Evolutionary conservation across 2,329 filamentous ascomycete species (phyloP).

Genomic region (Spiromastix sp.): DNA sequence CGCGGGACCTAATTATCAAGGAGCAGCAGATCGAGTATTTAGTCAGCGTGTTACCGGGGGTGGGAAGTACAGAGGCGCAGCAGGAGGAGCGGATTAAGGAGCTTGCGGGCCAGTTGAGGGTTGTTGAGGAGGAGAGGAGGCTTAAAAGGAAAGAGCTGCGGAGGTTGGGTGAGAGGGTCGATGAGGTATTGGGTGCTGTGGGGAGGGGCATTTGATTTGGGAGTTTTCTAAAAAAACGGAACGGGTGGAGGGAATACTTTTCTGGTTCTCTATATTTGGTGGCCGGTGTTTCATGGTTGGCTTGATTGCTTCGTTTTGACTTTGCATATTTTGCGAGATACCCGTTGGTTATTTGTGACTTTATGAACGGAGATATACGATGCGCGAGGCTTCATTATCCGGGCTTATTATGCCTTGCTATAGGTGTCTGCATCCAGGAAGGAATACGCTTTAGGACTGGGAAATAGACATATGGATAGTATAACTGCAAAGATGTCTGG

Average conservation of each 20-base stretch:
- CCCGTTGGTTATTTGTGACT: neutral
- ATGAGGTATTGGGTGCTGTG: conserved; percentile 32
- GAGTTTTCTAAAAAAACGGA: neutral
- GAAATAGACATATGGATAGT: no score
- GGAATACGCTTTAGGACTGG: no score
- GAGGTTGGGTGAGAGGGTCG: conserved; percentile 29
- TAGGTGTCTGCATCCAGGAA: no score
- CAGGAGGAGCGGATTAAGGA: conserved; percentile 34
- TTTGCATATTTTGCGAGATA: neutral
- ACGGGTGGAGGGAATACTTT: neutral
- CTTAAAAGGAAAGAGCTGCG: conserved; percentile 33
- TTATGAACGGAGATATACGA: neutral
- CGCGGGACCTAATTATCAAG: conserved; percentile 40
- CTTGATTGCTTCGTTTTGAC: neutral
- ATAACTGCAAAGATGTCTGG: no score
- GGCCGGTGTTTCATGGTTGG: neutral
- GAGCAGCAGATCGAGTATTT: conserved; percentile 42
- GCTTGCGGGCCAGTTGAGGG: conserved; percentile 33
- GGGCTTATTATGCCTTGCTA: no score
- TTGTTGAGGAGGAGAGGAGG: conserved; percentile 33
- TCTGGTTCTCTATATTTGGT: neutral
- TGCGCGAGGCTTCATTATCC: no score
- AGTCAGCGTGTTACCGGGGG: conserved; percentile 36
- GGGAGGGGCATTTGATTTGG: conserved; percentile 17
- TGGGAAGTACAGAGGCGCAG: conserved; percentile 33